Percentiles rank a stretch among this genome's conserved stretches.
Evolutionary conservation across 805 yeast species (phyloP).

Genomic region (Crinitomyces ghanaensis): DNA sequence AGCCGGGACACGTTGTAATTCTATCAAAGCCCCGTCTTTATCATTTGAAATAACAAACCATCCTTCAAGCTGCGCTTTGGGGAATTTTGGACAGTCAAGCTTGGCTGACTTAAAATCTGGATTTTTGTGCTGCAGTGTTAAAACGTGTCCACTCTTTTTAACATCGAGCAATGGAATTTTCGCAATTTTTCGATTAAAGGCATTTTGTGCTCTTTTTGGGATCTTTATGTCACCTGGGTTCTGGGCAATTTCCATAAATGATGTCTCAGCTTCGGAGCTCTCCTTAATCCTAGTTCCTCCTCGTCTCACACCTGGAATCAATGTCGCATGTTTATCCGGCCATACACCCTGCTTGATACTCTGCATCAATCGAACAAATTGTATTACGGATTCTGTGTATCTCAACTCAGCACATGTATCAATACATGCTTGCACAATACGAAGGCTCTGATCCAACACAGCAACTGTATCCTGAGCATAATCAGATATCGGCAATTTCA

Average conservation of each 20-base stretch:
- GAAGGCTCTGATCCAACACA: slow-evolving; percentile 85
- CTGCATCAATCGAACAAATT: slow-evolving; percentile 61
- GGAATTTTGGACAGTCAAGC: slow-evolving; percentile 69
- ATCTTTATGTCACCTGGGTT: slow-evolving; percentile 31
- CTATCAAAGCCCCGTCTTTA: too few species aligned
- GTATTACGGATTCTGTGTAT: slow-evolving; percentile 46
- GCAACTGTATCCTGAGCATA: slow-evolving; percentile 89
- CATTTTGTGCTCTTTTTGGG: slow-evolving; percentile 40
- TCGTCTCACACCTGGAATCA: slow-evolving; percentile 36
- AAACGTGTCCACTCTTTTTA: slow-evolving; percentile 26
- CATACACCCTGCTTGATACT: slow-evolving; percentile 81
- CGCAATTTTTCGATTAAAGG: slow-evolving; percentile 53
- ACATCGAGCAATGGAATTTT: slow-evolving; percentile 14
- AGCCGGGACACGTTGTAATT: too few species aligned
- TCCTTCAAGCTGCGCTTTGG: slow-evolving; percentile 83
- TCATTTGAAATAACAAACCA: slow-evolving; percentile 84
- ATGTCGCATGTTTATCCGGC: slow-evolving; percentile 63
- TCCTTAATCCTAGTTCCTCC: slow-evolving; percentile 2
- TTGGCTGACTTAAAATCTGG: slow-evolving; percentile 30
- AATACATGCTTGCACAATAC: slow-evolving; percentile 84
- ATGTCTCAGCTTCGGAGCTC: slow-evolving; percentile 10
- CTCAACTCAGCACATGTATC: slow-evolving; percentile 86
- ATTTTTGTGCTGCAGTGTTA: slow-evolving; percentile 46
- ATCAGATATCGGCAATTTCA: slow-evolving; percentile 87
- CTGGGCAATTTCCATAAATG: slow-evolving; percentile 9